Percentiles rank a stretch among this genome's conserved stretches.
Evolutionary conservation across 2,329 filamentous ascomycete species (phyloP).

Genomic region (Paecilomyces niveus): DNA sequence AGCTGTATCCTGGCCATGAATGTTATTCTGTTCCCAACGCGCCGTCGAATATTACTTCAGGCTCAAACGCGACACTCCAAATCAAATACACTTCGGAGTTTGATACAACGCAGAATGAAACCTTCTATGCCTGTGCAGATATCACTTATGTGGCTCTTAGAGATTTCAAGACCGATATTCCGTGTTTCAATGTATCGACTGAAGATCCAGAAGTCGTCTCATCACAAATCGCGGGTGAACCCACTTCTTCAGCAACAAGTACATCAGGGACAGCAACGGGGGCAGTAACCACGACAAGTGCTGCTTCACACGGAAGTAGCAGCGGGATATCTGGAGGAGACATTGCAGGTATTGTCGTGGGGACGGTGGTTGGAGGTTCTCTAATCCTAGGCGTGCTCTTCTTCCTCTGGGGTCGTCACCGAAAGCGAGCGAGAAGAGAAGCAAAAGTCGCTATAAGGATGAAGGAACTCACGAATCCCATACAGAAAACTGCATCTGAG

Average conservation of each 20-base stretch:
- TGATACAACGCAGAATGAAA: constrained; percentile 34
- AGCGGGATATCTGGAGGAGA: not conserved
- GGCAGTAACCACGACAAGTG: not conserved
- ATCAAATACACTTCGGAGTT: constrained; percentile 38
- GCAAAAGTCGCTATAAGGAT: not conserved
- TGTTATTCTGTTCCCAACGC: constrained; percentile 38
- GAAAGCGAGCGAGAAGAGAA: not conserved
- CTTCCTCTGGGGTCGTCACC: not conserved
- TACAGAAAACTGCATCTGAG: not conserved
- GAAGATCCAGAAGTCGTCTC: constrained; percentile 13
- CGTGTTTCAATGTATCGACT: constrained; percentile 42
- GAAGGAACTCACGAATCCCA: not conserved
- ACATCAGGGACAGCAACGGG: not conserved
- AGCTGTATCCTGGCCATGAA: constrained; percentile 37
- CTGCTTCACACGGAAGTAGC: not conserved
- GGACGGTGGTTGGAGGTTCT: not conserved
- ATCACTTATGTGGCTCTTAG: constrained; percentile 36
- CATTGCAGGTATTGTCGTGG: not conserved
- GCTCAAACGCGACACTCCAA: constrained; percentile 41
- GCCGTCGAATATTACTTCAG: constrained; percentile 23
- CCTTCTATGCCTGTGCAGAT: constrained; percentile 43
- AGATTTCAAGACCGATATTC: constrained; percentile 34
- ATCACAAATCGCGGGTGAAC: constrained; percentile 19
- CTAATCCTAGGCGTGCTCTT: not conserved
- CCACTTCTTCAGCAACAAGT: constrained; percentile 17